A percentile compares a stretch with the other conserved stretches of the same genome.
Conservation (phyloP, 257 asterid genomes). For the Anisodus tanguticus region DNA sequence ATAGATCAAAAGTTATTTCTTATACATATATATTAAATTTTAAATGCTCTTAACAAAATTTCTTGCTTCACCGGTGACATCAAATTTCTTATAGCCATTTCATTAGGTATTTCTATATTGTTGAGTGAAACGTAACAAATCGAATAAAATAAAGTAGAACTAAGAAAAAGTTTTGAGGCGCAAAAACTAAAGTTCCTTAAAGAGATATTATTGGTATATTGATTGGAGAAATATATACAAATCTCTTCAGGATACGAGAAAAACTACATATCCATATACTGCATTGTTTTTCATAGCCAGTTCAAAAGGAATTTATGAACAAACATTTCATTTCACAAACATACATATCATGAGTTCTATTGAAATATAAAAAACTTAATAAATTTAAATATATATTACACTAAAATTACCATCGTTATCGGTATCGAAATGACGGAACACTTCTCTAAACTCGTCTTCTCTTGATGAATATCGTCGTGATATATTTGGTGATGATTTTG, state of each 20-base stretch:
- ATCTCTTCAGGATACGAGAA: neutral
- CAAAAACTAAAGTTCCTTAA: neutral
- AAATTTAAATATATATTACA: neutral
- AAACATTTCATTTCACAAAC: neutral
- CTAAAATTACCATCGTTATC: constrained; percentile 42
- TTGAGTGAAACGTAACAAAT: neutral
- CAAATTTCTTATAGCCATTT: no score
- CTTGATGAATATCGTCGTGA: constrained; percentile 35
- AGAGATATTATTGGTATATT: neutral
- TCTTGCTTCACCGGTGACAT: neutral
- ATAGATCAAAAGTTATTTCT: no score
- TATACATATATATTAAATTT: no score
- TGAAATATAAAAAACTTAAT: neutral
- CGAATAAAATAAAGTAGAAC: neutral
- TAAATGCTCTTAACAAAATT: no score
- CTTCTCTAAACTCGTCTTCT: constrained; percentile 54
- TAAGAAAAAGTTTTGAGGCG: neutral
- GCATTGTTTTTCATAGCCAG: neutral
- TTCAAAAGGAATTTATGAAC: neutral
- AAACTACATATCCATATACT: neutral
- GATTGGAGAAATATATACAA: neutral
- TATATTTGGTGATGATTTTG: constrained; percentile 37
- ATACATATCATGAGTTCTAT: neutral
- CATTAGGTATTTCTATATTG: neutral
- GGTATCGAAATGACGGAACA: constrained; percentile 61